Evolutionary conservation across 2,329 filamentous ascomycete species (phyloP).

Genomic region (Colletotrichum sp.): DNA sequence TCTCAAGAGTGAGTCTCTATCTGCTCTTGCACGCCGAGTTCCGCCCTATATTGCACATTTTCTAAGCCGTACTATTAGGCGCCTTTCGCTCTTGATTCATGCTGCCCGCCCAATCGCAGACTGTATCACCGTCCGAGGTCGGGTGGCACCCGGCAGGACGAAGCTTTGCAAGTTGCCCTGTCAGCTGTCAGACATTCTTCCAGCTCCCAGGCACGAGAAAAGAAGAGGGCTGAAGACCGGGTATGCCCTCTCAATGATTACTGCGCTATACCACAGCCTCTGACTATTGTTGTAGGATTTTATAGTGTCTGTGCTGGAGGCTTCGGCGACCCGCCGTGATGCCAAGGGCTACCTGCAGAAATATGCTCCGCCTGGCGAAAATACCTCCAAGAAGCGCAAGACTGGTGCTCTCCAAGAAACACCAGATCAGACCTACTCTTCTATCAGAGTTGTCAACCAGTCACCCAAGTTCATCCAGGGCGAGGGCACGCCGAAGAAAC

Average conservation of each 20-base stretch:
- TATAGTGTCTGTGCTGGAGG: slow-evolving; percentile 83
- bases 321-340: slow-evolving; percentile 90
- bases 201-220: slow-evolving; percentile 32
- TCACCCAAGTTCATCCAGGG: slow-evolving; percentile 41
- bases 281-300: slow-evolving; percentile 65
- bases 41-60: background rate
- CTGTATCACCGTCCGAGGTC: slow-evolving; percentile 13
- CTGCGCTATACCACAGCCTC: background rate
- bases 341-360: slow-evolving; percentile 90
- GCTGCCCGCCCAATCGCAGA: background rate
- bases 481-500: slow-evolving; percentile 27
- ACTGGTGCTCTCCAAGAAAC: background rate
- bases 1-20: background rate
- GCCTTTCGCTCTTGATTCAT: slow-evolving; percentile 5
- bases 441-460: slow-evolving; percentile 31
- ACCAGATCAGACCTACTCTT: slow-evolving; percentile 19
- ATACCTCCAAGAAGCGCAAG: background rate
- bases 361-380: slow-evolving; percentile 54
- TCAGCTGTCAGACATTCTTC: slow-evolving; percentile 14
- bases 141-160: background rate
- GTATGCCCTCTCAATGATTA: slow-evolving; percentile 30
- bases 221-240: slow-evolving; percentile 51
- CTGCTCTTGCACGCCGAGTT: background rate
- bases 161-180: slow-evolving; percentile 11
- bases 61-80: background rate